Conservation (phyloP, 169 alveolate species). For the Cryptosporidium andersoni region DNA sequence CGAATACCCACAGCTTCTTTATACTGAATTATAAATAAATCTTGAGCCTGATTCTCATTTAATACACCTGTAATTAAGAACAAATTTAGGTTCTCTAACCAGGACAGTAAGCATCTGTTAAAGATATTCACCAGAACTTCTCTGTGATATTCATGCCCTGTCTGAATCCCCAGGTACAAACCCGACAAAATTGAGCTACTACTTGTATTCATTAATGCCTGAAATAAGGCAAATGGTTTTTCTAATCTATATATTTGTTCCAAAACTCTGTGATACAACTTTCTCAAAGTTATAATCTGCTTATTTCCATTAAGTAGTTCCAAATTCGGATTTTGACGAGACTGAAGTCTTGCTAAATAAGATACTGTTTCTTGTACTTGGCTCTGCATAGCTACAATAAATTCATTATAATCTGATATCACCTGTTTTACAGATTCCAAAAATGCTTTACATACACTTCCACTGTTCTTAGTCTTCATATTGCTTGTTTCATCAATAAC, state of each 20-base stretch:
- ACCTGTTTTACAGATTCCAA: constrained; percentile 18
- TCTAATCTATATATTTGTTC: constrained; percentile 23
- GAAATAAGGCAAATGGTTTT: constrained; percentile 15
- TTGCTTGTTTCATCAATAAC: neutral
- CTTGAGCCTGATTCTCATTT: constrained; percentile 10
- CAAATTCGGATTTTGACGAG: constrained; percentile 49
- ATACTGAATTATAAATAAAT: neutral
- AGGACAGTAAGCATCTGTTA: constrained; percentile 17
- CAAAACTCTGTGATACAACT: constrained; percentile 11
- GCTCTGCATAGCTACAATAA: constrained; percentile 30
- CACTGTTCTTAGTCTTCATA: neutral
- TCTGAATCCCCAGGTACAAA: constrained; percentile 4
- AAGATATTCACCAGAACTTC: constrained; percentile 7
- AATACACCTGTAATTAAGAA: neutral
- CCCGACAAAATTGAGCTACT: constrained; percentile 29
- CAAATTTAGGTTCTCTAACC: constrained; percentile 45
- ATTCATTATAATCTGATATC: constrained; percentile 22
- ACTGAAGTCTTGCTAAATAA: constrained; percentile 22
- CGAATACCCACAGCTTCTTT: constrained; percentile 6
- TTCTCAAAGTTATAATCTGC: constrained; percentile 49
- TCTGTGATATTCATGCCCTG: constrained; percentile 22
- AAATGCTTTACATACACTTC: constrained; percentile 9
- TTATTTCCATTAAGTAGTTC: constrained; percentile 14
- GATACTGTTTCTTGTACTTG: constrained; percentile 57
- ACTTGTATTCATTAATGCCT: constrained; percentile 20